Evolutionary conservation across 2,329 filamentous ascomycete genomes (phyloP).

Genomic region (Xylaria sp.): DNA sequence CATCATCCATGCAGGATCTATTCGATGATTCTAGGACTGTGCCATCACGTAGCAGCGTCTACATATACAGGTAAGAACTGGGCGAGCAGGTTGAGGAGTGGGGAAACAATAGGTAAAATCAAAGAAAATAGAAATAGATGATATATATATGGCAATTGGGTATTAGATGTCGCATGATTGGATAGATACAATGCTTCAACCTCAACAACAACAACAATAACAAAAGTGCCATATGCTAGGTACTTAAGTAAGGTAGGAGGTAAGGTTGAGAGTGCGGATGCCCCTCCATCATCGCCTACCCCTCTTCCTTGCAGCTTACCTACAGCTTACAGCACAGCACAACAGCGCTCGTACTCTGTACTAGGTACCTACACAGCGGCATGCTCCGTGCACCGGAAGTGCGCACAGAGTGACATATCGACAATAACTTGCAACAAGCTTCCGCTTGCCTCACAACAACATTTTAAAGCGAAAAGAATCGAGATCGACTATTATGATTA

Average conservation of each 20-base stretch:
- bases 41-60: not conserved
- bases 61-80: not conserved
- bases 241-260: too few relatives aligned
- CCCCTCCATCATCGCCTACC: not conserved
- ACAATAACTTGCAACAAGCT: not conserved
- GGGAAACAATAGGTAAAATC: not conserved
- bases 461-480: not conserved
- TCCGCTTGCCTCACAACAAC: too few relatives aligned
- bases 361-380: not conserved
- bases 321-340: not conserved
- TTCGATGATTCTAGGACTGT: not conserved
- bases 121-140: not conserved
- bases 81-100: not conserved
- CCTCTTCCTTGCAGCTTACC: not conserved
- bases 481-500: not conserved
- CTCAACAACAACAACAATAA: not conserved
- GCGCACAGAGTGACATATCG: not conserved
- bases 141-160: too few relatives aligned
- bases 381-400: conserved; percentile 25
- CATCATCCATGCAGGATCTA: not conserved
- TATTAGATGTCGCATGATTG: not conserved
- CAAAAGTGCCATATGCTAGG: too few relatives aligned
- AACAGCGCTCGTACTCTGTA: not conserved
- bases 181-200: not conserved
- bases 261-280: not conserved